Percentiles rank a stretch among this genome's conserved stretches.
Evolutionary conservation across 495 filamentous ascomycete genomes (phyloP).

Genomic region (Chlorociboria aeruginascens): DNA sequence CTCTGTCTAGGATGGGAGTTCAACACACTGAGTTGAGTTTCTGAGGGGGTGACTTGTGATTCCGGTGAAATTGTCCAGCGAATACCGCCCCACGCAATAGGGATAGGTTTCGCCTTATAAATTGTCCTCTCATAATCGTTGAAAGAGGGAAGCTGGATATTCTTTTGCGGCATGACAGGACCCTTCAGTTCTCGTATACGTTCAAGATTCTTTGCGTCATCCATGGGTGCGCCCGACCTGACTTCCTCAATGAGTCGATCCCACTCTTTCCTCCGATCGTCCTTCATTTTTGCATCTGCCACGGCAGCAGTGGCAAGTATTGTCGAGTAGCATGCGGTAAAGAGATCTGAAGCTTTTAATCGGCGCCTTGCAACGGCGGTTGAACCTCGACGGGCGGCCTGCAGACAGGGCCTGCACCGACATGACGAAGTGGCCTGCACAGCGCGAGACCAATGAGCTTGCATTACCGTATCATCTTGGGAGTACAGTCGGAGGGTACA

Average conservation of each 20-base stretch:
- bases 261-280: constrained; percentile 48
- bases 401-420: constrained; percentile 51
- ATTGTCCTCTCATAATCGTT: neutral
- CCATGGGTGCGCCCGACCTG: constrained; percentile 21
- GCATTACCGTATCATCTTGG: constrained; percentile 38
- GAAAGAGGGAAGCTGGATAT: no score
- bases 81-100: neutral
- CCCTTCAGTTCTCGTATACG: neutral
- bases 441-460: constrained; percentile 58
- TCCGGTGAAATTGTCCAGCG: neutral
- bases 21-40: neutral
- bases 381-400: constrained; percentile 39
- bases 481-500: neutral
- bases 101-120: neutral
- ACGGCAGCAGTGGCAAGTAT: constrained; percentile 62
- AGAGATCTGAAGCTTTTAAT: constrained; percentile 45
- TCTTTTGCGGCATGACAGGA: neutral
- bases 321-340: constrained; percentile 59
- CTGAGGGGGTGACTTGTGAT: neutral
- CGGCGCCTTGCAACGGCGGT: constrained; percentile 38
- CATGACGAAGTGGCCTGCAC: constrained; percentile 48
- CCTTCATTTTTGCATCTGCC: constrained; percentile 51
- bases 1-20: neutral
- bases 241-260: constrained; percentile 42
- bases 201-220: neutral